Base-by-base conservation (phyloP, 2,329 filamentous ascomycete species). In the Golovinomyces cichoracearum region DNA sequence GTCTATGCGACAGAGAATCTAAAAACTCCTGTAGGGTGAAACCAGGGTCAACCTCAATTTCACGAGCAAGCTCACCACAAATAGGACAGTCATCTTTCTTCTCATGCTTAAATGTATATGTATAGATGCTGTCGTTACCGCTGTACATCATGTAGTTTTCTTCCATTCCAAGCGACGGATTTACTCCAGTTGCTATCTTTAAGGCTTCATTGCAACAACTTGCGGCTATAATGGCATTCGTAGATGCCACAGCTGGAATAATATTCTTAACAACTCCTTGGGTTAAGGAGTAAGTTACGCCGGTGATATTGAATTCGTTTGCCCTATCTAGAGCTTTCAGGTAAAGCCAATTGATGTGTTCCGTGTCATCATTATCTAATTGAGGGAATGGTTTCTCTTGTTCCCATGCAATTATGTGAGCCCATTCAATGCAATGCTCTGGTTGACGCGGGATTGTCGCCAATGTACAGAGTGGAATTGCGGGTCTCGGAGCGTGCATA, bases 101-200 rank as follows among this genome's bases (percentile, higher is more conserved):
- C 65, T 94, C 80, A 58, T 93, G 85, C 58, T 85, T 79, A 62
- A 95, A 98, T 0, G 90, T 98, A 64, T 93, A 94, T 0, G 90
- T 98, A 67, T 98, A 98, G 55, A 98, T 80, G 55, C 81, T 74
- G 59, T 93, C 88, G 59, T 95, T 86, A 44, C 92, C 90, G 12
- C 84, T 93, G 63, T 98, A 98, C 83, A 94, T 93, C 86, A 95
- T 95, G 66, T 98, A 98, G 62, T 93, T 93, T 49, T 80, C 80
- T 41, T 80, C 76, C 53, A 75, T 69, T 12, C 80, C 82, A 15
- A 98, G 69, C 53, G 77, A 79, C 0, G 88, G 84, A 27, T 88
- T 90, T 33, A 79, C 75, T 45, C 72, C 76, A 13, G 83, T 93
- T 38, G 80, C 82, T 53, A 98, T 83, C 66, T 98, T 98, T 66